phyloP scores from a whole-genome alignment of 768 basidiomycete genomes.

The Russula sp. region DNA sequence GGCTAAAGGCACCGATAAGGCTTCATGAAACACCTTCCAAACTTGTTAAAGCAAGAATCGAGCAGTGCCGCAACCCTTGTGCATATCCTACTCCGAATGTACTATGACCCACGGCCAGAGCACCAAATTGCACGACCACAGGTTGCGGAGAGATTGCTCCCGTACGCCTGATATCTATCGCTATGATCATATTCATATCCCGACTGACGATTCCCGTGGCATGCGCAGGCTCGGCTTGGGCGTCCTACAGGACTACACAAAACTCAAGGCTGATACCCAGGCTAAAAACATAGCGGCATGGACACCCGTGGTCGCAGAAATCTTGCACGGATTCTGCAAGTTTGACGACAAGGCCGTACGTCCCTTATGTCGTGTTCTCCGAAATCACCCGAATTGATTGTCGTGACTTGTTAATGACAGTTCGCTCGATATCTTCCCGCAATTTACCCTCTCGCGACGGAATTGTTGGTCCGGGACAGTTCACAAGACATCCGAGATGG shows the following conservation, averaged over 20 bases:
- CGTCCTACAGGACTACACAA: slow-evolving; percentile 86
- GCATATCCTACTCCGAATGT: slow-evolving; percentile 89
- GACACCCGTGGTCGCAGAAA: slow-evolving; percentile 98
- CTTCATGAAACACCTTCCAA: slow-evolving; percentile 99
- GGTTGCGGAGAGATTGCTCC: slow-evolving; percentile 66
- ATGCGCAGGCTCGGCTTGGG: slow-evolving; percentile 69
- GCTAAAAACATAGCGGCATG: slow-evolving; percentile 93
- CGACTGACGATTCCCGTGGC: slow-evolving; percentile 15
- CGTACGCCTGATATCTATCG: slow-evolving; percentile 37
- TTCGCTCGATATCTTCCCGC: slow-evolving; percentile 84
- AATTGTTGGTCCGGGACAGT: slow-evolving; percentile 77
- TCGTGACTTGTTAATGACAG: slow-evolving; percentile 36
- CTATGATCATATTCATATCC: neutral
- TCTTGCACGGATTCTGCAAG: slow-evolving; percentile 80
- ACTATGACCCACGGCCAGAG: slow-evolving; percentile 82
- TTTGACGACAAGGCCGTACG: slow-evolving; percentile 91
- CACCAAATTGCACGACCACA: slow-evolving; percentile 80
- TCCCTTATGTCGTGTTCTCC: neutral
- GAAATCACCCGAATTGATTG: neutral
- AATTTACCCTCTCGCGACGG: slow-evolving; percentile 85
- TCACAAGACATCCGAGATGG: slow-evolving; percentile 77
- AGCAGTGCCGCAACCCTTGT: slow-evolving; percentile 94
- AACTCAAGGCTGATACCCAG: slow-evolving; percentile 84
- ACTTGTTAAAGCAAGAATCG: slow-evolving; percentile 96
- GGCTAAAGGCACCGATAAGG: slow-evolving; percentile 43